These are phyloP conservation scores for Canariomyces notabilis DNA, from an alignment of 2,329 filamentous ascomycete genomes.

Conservation along the genomic window DNA sequence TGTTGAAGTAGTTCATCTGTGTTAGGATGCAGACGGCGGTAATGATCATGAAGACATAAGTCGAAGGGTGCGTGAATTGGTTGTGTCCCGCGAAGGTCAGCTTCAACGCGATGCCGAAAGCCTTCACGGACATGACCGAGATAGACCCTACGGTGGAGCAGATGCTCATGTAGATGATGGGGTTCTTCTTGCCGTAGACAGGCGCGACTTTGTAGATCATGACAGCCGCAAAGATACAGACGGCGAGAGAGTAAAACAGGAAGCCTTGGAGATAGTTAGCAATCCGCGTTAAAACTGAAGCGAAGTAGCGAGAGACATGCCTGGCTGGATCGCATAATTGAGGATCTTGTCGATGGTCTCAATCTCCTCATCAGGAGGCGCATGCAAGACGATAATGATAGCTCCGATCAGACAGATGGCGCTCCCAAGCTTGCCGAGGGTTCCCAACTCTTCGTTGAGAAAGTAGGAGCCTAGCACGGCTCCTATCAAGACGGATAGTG, in stretches of 20 bases:
- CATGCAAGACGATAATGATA: constrained; percentile 95
- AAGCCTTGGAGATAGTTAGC: constrained; percentile 58
- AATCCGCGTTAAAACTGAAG: neutral
- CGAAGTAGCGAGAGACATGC: constrained; percentile 47
- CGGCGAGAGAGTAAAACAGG: constrained; percentile 74
- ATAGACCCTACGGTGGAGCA: constrained; percentile 96
- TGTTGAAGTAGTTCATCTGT: constrained; percentile 99
- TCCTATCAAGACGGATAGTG: constrained; percentile 89
- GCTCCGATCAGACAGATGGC: constrained; percentile 94
- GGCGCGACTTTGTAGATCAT: constrained; percentile 98
- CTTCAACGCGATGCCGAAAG: constrained; percentile 95
- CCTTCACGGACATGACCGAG: constrained; percentile 98
- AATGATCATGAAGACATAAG: constrained; percentile 95
- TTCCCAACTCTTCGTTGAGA: constrained; percentile 82
- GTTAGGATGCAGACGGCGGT: constrained; percentile 90
- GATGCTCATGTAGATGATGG: constrained; percentile 93
- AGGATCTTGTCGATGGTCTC: constrained; percentile 88
- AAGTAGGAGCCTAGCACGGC: constrained; percentile 95
- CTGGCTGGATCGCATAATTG: constrained; percentile 82
- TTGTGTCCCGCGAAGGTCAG: constrained; percentile 90
- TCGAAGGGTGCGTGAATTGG: constrained; percentile 90
- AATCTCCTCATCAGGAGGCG: constrained; percentile 88
- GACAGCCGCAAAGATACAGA: constrained; percentile 76
- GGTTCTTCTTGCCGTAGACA: constrained; percentile 87
- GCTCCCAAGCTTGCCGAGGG: constrained; percentile 86